phyloP scores from a whole-genome alignment of 169 alveolate species.

The Plasmodium knowlesi region DNA sequence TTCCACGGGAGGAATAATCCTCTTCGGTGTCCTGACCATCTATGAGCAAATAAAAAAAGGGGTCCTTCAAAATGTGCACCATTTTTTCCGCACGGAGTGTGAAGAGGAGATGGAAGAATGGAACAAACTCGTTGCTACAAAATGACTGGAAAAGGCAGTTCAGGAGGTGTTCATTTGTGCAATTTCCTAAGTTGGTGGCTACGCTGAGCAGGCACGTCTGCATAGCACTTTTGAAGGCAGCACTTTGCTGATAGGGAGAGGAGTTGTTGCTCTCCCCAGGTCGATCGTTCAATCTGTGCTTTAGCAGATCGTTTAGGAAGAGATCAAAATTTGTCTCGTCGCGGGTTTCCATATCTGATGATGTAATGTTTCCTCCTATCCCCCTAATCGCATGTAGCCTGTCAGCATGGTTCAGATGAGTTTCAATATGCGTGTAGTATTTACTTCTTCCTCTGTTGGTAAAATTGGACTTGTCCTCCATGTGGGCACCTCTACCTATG shows the following conservation, averaged over 20 bases:
- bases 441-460: not conserved
- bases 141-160: slow-evolving; percentile 29
- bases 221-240: not conserved
- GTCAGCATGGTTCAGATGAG: not conserved
- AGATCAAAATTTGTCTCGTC: not conserved
- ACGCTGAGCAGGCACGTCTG: slow-evolving; percentile 2
- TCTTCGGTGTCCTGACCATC: not conserved
- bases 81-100: slow-evolving; percentile 5
- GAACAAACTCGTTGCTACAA: slow-evolving; percentile 31
- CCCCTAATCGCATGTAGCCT: not conserved
- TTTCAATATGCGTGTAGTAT: not conserved
- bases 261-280: no score
- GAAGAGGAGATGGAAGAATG: slow-evolving; percentile 23
- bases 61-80: slow-evolving; percentile 21
- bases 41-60: slow-evolving; percentile 48
- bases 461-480: not conserved
- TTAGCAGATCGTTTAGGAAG: not conserved
- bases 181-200: not conserved
- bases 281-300: not conserved
- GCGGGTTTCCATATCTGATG: not conserved
- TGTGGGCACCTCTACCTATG: not conserved
- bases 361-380: not conserved
- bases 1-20: not conserved
- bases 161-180: not conserved
- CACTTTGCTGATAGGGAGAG: not conserved